These are phyloP conservation scores for Pseudogymnoascus sp. DNA, from an alignment of 2,329 filamentous ascomycete genomes.

Conservation along the genomic window DNA sequence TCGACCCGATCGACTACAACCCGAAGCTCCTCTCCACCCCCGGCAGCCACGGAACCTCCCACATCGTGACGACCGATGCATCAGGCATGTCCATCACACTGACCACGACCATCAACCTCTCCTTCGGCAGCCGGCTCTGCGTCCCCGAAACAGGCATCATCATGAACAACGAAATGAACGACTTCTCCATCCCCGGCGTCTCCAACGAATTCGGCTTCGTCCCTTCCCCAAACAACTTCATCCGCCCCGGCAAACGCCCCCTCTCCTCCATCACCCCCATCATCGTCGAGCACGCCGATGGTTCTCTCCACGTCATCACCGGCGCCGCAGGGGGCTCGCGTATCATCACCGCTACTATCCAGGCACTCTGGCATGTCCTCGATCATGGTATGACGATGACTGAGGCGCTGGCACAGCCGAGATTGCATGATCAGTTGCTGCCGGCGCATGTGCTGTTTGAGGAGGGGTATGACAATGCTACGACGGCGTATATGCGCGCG, in stretches of 20 bases:
- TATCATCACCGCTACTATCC: constrained; percentile 73
- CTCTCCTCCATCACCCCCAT: constrained; percentile 75
- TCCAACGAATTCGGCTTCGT: constrained; percentile 79
- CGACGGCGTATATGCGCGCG: constrained; percentile 51
- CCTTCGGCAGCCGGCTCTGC: constrained; percentile 74
- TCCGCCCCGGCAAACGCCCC: constrained; percentile 72
- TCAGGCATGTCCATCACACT: constrained; percentile 69
- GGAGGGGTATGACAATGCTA: constrained; percentile 55
- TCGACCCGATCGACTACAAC: constrained; percentile 66
- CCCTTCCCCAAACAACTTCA: constrained; percentile 71
- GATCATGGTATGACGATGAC: constrained; percentile 51
- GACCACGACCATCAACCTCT: constrained; percentile 80
- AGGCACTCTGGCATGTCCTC: constrained; percentile 64
- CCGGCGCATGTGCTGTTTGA: constrained; percentile 64
- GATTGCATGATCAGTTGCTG: constrained; percentile 75
- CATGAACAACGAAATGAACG: constrained; percentile 57
- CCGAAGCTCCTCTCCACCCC: constrained; percentile 56
- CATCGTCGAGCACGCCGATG: constrained; percentile 61
- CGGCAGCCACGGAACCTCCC: constrained; percentile 65
- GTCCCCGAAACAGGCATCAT: constrained; percentile 56
- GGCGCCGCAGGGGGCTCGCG: constrained; percentile 74
- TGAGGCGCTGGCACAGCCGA: constrained; percentile 55
- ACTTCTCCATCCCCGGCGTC: constrained; percentile 75
- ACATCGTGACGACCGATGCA: constrained; percentile 62
- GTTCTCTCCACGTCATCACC: constrained; percentile 57